phyloP scores from a whole-genome alignment of 495 filamentous ascomycete species.

The Lasiosphaeria miniovina region DNA sequence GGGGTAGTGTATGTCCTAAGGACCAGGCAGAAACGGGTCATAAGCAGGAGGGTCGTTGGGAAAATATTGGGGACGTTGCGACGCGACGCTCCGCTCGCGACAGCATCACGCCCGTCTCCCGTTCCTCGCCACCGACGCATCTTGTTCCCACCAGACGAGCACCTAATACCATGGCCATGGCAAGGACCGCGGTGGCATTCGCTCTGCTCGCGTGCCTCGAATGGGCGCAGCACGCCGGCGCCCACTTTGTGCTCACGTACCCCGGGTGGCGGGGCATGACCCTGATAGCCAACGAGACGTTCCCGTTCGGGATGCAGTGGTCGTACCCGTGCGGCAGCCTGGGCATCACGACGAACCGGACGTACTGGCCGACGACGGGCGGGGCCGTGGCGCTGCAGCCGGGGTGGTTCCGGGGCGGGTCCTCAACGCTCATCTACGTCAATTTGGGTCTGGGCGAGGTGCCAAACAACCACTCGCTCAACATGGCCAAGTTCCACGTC shows the following conservation, averaged over 20 bases:
- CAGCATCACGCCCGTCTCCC: too few relatives aligned
- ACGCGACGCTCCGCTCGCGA: too few relatives aligned
- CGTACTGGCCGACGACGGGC: constrained; percentile 79
- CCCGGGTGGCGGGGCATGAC: constrained; percentile 90
- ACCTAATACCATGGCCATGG: neutral
- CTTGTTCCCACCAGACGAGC: too few relatives aligned
- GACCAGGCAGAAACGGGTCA: too few relatives aligned
- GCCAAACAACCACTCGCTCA: constrained; percentile 77
- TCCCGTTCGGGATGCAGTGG: constrained; percentile 92
- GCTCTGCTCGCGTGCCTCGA: neutral
- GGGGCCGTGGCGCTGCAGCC: constrained; percentile 81
- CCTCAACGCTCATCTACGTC: constrained; percentile 77
- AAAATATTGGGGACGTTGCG: too few relatives aligned
- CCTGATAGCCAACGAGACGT: constrained; percentile 70
- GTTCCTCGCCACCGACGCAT: too few relatives aligned
- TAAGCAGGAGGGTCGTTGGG: too few relatives aligned
- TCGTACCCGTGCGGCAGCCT: constrained; percentile 91
- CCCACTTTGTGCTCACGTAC: constrained; percentile 79
- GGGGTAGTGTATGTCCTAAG: too few relatives aligned
- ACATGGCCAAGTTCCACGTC: constrained; percentile 76
- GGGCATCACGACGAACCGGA: constrained; percentile 71
- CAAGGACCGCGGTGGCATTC: neutral
- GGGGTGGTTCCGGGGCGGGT: constrained; percentile 85
- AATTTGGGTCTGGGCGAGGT: constrained; percentile 82
- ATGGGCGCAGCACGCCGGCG: constrained; percentile 32